Evolutionary conservation across 345 rosid species (phyloP).

Genomic region (Salix caprea): DNA sequence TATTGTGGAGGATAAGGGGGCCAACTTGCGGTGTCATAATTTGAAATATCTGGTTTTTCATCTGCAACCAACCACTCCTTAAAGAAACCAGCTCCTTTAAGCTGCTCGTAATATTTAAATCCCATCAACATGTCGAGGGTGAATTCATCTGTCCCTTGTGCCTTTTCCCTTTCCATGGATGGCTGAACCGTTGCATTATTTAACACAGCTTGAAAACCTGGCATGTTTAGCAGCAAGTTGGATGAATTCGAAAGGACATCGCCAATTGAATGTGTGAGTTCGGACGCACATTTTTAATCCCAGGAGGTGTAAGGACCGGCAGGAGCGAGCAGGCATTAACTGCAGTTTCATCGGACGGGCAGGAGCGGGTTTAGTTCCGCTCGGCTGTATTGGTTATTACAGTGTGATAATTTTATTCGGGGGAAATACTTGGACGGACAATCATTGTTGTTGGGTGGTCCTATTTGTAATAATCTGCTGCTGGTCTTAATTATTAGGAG

Average conservation of each 20-base stretch:
- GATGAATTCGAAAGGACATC: too few species aligned
- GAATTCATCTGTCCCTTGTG: background rate
- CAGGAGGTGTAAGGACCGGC: too few species aligned
- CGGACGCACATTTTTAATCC: too few species aligned
- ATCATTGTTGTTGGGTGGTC: constrained; percentile 44
- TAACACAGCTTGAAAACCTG: background rate
- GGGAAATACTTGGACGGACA: constrained; percentile 9
- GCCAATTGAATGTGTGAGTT: too few species aligned
- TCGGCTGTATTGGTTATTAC: background rate
- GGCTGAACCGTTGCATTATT: background rate
- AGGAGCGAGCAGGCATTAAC: too few species aligned
- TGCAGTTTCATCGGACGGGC: too few species aligned
- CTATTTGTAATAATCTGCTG: background rate
- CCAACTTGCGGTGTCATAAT: background rate
- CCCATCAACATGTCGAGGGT: background rate
- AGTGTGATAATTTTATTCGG: background rate
- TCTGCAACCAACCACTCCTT: background rate
- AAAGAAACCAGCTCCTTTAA: background rate
- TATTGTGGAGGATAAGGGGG: background rate
- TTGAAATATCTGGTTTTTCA: background rate
- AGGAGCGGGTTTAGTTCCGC: too few species aligned
- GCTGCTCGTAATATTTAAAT: background rate
- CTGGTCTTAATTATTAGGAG: background rate
- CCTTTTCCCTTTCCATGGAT: background rate
- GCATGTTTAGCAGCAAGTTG: background rate